A percentile compares a stretch with the other conserved stretches of the same genome.
Evolutionary conservation across 306 rosid species (phyloP).

Genomic region (Castanopsis chinensis): DNA sequence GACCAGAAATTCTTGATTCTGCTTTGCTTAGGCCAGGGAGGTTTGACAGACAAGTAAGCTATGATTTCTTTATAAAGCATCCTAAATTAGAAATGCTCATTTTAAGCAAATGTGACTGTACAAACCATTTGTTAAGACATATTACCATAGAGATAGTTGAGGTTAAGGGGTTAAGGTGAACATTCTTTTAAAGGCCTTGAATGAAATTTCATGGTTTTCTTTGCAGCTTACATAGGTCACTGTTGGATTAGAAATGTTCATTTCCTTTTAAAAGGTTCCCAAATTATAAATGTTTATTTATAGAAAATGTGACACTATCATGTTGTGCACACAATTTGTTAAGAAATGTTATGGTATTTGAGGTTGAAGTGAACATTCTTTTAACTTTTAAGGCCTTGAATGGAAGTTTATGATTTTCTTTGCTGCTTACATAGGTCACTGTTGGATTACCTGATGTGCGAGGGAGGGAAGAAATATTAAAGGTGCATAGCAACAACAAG

Average conservation of each 20-base stretch:
- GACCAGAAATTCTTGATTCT: slow-evolving; percentile 77
- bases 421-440: slow-evolving; percentile 39
- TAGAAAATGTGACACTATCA: too few species aligned
- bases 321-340: not conserved
- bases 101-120: not conserved
- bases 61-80: not conserved
- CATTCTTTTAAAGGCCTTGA: not conserved
- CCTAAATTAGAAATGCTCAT: not conserved
- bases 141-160: not conserved
- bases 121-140: not conserved
- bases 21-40: slow-evolving; percentile 82
- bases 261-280: too few species aligned
- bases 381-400: not conserved
- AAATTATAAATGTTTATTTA: too few species aligned
- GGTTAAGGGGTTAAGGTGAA: too few species aligned
- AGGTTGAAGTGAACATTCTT: not conserved
- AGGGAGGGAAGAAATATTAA: slow-evolving; percentile 74
- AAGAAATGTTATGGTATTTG: not conserved
- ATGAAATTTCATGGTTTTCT: not conserved
- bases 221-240: slow-evolving; percentile 36
- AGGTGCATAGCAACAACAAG: slow-evolving; percentile 76
- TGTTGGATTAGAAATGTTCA: slow-evolving; percentile 36
- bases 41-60: slow-evolving; percentile 69
- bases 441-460: slow-evolving; percentile 70
- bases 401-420: not conserved